These are phyloP conservation scores for Micractinium sp. DNA, from an alignment of 139 green algal genomes.

Conservation along the genomic window DNA sequence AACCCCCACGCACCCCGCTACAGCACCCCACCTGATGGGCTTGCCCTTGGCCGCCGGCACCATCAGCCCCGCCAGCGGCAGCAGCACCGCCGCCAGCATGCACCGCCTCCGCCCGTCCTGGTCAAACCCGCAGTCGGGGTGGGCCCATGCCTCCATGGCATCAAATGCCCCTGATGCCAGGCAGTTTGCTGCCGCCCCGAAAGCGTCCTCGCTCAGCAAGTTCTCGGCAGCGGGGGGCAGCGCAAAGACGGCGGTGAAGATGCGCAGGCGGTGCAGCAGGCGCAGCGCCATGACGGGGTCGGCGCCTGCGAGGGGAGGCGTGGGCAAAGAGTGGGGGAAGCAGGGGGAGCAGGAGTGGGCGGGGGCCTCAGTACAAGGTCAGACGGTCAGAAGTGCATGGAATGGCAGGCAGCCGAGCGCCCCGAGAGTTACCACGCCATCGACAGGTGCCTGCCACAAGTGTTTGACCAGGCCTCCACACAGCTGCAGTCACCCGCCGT, in stretches of 20 bases:
- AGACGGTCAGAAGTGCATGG: too few relatives aligned
- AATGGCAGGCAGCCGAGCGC: too few relatives aligned
- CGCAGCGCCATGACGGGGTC: constrained; percentile 68
- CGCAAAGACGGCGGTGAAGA: constrained; percentile 81
- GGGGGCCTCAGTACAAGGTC: too few relatives aligned
- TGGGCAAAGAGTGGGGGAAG: neutral
- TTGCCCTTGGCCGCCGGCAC: constrained; percentile 56
- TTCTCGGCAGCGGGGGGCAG: constrained; percentile 37
- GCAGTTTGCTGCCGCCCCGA: neutral
- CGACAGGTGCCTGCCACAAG: too few relatives aligned
- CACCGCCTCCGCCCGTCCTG: constrained; percentile 68
- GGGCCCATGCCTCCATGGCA: constrained; percentile 35
- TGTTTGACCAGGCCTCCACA: too few relatives aligned
- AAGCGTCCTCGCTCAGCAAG: constrained; percentile 23
- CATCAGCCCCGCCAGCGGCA: constrained; percentile 68
- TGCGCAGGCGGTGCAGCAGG: constrained; percentile 70
- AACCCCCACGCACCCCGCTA: too few relatives aligned
- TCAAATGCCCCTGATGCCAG: constrained; percentile 8
- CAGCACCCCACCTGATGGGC: constrained; percentile 28
- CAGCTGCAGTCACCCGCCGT: too few relatives aligned
- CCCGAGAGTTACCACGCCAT: too few relatives aligned
- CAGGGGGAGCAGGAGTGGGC: neutral
- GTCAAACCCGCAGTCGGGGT: neutral
- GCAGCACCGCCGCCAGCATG: constrained; percentile 77
- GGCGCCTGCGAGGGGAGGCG: constrained; percentile 61